Conservation (phyloP, 2,329 filamentous ascomycete genomes). For the Exophiala sp. region DNA sequence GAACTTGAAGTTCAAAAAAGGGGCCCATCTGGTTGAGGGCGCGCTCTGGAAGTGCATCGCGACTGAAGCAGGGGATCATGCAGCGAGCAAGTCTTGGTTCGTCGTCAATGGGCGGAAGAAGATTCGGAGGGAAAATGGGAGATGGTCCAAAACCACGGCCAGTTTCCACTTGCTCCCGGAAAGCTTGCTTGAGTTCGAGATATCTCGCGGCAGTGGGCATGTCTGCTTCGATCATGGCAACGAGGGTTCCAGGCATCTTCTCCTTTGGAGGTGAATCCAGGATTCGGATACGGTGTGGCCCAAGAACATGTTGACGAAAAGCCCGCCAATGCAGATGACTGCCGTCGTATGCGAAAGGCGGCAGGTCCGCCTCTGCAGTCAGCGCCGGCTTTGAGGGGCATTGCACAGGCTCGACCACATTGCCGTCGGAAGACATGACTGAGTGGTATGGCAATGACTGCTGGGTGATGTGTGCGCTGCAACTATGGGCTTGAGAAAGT, state of each 20-base stretch:
- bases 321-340: constrained; percentile 25
- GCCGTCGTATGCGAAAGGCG: constrained; percentile 21
- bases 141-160: constrained; percentile 27
- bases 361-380: constrained; percentile 10
- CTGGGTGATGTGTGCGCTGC: background rate
- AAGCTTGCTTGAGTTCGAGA: constrained; percentile 17
- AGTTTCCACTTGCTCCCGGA: constrained; percentile 21
- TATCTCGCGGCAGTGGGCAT: constrained; percentile 15
- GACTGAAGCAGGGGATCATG: constrained; percentile 25
- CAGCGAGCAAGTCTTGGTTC: constrained; percentile 22
- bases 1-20: constrained; percentile 22
- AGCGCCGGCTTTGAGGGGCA: background rate
- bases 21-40: constrained; percentile 16
- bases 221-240: constrained; percentile 21
- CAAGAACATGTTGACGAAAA: constrained; percentile 25
- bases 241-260: constrained; percentile 18
- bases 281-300: constrained; percentile 24
- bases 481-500: too few relatives aligned
- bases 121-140: constrained; percentile 26
- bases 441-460: too few relatives aligned
- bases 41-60: constrained; percentile 26
- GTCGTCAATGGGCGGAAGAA: constrained; percentile 23
- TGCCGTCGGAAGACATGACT: constrained; percentile 8
- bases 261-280: constrained; percentile 18
- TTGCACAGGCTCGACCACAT: background rate